Conservation (phyloP, 148 eudicot species). For the Chenopodium formosanum region DNA sequence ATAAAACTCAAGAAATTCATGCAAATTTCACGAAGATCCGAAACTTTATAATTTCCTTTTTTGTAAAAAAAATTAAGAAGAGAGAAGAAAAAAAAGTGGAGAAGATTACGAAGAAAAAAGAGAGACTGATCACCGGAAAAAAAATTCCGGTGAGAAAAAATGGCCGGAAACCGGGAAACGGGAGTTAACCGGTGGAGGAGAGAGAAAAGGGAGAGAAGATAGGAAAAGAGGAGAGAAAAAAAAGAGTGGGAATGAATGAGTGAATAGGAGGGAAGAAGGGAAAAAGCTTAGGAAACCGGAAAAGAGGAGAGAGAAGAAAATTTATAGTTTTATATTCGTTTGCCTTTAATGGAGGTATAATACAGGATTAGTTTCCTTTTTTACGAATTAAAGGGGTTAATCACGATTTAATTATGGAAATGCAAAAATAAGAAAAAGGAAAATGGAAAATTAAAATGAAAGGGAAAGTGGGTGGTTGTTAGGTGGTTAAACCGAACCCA, state of each 20-base stretch:
- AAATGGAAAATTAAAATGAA: conserved; percentile 19
- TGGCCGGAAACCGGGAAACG: conserved; percentile 40
- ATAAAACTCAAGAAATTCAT: conserved; percentile 33
- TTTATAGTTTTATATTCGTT: conserved; percentile 44
- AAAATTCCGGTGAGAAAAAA: not conserved
- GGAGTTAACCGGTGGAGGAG: conserved; percentile 36
- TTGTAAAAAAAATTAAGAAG: not conserved
- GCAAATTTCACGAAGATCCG: conserved; percentile 40
- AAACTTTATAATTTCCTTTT: not conserved
- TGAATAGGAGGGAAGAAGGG: conserved; percentile 31
- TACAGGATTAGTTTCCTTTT: conserved; percentile 1
- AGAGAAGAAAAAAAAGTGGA: not conserved
- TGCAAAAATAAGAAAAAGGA: not conserved
- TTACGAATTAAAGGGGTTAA: not conserved
- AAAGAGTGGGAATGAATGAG: conserved; percentile 25
- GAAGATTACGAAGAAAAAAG: not conserved
- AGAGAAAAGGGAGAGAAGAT: conserved; percentile 25
- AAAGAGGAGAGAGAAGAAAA: conserved; percentile 39
- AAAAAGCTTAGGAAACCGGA: conserved; percentile 43
- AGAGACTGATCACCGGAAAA: not conserved
- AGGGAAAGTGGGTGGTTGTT: conserved; percentile 55
- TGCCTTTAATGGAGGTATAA: conserved; percentile 23
- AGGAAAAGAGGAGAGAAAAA: conserved; percentile 33
- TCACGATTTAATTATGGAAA: not conserved
- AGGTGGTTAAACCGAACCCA: conserved; percentile 77